phyloP scores from a whole-genome alignment of 2,329 filamentous ascomycete genomes.

The Trichoderma sp. region DNA sequence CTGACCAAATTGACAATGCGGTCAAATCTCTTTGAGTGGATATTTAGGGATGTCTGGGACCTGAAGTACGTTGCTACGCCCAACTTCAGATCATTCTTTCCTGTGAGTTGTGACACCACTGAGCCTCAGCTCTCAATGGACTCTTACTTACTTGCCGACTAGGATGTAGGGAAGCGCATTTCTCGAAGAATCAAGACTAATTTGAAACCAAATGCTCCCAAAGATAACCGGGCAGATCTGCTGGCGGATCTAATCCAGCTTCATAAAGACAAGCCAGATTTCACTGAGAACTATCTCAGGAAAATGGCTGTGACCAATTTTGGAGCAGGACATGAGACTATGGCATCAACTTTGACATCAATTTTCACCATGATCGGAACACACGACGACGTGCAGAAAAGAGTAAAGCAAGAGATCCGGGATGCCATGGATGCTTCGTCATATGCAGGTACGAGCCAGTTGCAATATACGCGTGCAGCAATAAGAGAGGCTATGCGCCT shows the following conservation, averaged over 20 bases:
- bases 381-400: constrained; percentile 33
- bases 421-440: constrained; percentile 8
- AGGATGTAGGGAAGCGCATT: constrained; percentile 38
- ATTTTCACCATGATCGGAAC: constrained; percentile 47
- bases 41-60: constrained; percentile 44
- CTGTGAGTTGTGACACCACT: constrained; percentile 34
- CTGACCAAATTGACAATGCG: constrained; percentile 40
- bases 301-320: constrained; percentile 55
- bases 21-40: constrained; percentile 35
- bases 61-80: constrained; percentile 44
- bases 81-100: constrained; percentile 49
- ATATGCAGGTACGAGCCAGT: constrained; percentile 25
- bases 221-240: constrained; percentile 39
- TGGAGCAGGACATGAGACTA: constrained; percentile 54
- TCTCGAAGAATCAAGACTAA: constrained; percentile 35
- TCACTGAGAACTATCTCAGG: constrained; percentile 46
- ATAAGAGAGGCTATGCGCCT: constrained; percentile 52
- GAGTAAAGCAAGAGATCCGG: constrained; percentile 36
- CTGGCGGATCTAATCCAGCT: constrained; percentile 47
- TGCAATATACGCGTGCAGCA: constrained; percentile 42
- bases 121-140: not conserved
- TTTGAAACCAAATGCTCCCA: constrained; percentile 28
- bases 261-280: constrained; percentile 44
- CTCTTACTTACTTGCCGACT: not conserved
- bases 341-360: constrained; percentile 51